These are phyloP conservation scores for Trichothecium roseum DNA, from an alignment of 2,329 filamentous ascomycete genomes.

Conservation along the genomic window DNA sequence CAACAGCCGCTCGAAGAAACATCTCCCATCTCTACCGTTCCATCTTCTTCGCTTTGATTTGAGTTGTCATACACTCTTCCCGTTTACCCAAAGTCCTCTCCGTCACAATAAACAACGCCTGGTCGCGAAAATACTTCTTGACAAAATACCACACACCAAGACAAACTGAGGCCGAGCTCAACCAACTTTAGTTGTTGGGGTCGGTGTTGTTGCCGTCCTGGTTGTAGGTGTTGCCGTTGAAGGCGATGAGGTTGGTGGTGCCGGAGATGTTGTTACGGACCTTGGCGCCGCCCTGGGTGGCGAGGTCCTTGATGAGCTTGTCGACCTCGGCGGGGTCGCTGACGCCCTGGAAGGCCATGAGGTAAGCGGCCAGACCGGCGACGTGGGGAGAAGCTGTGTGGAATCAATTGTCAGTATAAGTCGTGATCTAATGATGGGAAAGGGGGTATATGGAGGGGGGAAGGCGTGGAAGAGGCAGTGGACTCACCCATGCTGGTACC, in stretches of 20 bases:
- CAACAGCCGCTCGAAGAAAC: too few species aligned
- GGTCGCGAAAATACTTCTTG: too few species aligned
- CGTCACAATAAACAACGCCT: too few species aligned
- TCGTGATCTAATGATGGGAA: too few species aligned
- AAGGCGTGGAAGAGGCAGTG: neutral
- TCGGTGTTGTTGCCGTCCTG: neutral
- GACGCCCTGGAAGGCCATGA: constrained; percentile 47
- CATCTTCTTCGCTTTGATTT: too few species aligned
- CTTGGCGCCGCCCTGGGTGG: constrained; percentile 29
- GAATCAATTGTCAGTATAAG: constrained; percentile 5
- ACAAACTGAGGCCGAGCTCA: too few species aligned
- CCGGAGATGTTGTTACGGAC: constrained; percentile 29
- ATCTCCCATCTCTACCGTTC: too few species aligned
- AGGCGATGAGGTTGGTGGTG: constrained; percentile 45
- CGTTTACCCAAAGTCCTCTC: too few species aligned
- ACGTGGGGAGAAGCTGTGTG: constrained; percentile 52
- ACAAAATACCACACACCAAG: too few species aligned
- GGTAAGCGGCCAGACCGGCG: constrained; percentile 56
- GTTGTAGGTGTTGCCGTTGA: constrained; percentile 33
- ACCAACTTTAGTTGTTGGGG: too few species aligned
- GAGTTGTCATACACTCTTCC: too few species aligned
- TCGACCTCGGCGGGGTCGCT: constrained; percentile 24
- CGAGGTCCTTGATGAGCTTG: constrained; percentile 43
- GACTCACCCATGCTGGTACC: constrained; percentile 46
- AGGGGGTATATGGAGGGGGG: too few species aligned